Evolutionary conservation across 108 stramenopile species (phyloP), one percentile per base, ranked within the genome.

Genomic region (Cyclotella kingstonii): DNA sequence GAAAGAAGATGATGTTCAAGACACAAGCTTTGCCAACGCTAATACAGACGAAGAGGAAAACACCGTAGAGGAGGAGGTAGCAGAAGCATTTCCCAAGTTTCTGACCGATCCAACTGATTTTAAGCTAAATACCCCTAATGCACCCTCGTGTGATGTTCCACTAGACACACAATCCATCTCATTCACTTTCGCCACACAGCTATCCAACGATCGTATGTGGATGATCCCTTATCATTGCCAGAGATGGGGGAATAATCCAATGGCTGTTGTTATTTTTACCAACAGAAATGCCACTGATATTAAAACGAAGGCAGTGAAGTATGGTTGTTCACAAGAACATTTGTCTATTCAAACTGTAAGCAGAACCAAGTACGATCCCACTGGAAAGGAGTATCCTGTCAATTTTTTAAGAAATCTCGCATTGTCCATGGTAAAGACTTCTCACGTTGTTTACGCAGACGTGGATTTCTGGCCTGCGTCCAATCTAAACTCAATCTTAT

Each of bases 381-480:
- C 31, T 7, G 69, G 78, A 22, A 80, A 62, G 7, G 84, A 91
- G 26, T 96, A 94, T 68, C 95, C 95, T 12, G 93, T 95, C 72
- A 96, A 96, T 69, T 35, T 79, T 0, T 60, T 96, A 45, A 84
- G 95, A 4, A 96, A 93, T 59, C 56, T 86, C 54, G 95, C 94
- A 26, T 63, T 95, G 22, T 47, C 59, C 5, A 43, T 29, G 11
- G 91, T 94, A 11, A 51, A 38, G 38, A 90, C 89, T 0, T 61
- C 87, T 3, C 86, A 89, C 70, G 75, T 92, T 50, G 60, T 95
- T 2, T 91, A 91, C 54, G 74, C 84, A 12, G 95, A 96, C 71
- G 81, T 96, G 29, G 95, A 96, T 65, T 91, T 94, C 68, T 95
- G 93, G 93, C 76, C 83, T 0, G 73, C 82, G 27, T 47, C 69